Evolutionary conservation across 768 basidiomycete genomes (phyloP).

Genomic region (Pleurotus djamor): DNA sequence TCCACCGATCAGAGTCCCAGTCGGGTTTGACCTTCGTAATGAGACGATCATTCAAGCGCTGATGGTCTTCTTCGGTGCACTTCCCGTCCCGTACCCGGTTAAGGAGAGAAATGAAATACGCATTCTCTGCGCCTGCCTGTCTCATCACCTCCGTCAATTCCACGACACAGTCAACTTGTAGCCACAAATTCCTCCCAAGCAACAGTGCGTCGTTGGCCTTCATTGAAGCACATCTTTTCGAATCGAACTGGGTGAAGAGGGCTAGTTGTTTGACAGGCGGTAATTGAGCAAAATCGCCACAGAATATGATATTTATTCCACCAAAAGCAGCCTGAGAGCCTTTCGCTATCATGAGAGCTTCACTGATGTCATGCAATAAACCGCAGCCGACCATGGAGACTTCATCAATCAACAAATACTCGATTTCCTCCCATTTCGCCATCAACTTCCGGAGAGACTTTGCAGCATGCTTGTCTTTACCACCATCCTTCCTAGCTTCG

Average conservation of each 20-base stretch:
- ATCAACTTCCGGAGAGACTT: conserved; percentile 6
- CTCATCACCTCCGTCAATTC: conserved; percentile 20
- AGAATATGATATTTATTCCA: conserved; percentile 37
- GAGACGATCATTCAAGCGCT: conserved; percentile 13
- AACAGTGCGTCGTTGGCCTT: conserved; percentile 11
- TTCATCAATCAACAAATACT: conserved; percentile 36
- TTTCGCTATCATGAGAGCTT: conserved; percentile 28
- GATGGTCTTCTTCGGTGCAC: conserved; percentile 22
- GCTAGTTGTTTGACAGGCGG: conserved; percentile 28
- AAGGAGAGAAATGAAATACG: conserved; percentile 18
- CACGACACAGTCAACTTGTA: conserved; percentile 24
- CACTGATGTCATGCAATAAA: conserved; percentile 25
- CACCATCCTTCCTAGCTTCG: not conserved
- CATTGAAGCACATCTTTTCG: not conserved
- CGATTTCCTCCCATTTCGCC: conserved; percentile 34
- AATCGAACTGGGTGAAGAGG: conserved; percentile 13
- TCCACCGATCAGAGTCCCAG: conserved; percentile 16
- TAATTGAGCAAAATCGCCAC: conserved; percentile 41
- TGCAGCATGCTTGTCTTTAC: not conserved
- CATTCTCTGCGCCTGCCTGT: conserved; percentile 19
- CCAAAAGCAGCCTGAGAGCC: conserved; percentile 27
- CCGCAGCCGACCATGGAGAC: conserved; percentile 36
- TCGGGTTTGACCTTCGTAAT: conserved; percentile 7
- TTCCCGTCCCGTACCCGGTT: conserved; percentile 17
- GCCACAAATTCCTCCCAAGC: conserved; percentile 32